Percentiles rank a stretch among this genome's conserved stretches.
Evolutionary conservation across 768 basidiomycete species (phyloP).

Genomic region (Trametes coccinea): DNA sequence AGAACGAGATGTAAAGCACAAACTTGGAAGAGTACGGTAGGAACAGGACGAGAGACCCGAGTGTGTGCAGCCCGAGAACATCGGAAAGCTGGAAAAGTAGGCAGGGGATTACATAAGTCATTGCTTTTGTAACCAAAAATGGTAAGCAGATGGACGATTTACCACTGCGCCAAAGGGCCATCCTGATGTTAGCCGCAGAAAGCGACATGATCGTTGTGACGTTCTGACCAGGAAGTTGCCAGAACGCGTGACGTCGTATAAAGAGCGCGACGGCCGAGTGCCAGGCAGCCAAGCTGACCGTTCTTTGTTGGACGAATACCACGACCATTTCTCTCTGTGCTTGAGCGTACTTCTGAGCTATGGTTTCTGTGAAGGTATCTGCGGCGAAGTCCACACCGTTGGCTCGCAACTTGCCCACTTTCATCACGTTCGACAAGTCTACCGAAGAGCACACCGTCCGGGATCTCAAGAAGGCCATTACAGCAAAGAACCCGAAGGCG

Average conservation of each 20-base stretch:
- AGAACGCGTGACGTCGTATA: neutral
- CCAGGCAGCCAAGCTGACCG: too few species aligned
- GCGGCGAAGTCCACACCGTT: slow-evolving; percentile 49
- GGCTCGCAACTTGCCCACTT: slow-evolving; percentile 52
- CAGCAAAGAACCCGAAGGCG: slow-evolving; percentile 54
- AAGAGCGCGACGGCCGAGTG: too few species aligned
- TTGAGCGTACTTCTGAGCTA: slow-evolving; percentile 21
- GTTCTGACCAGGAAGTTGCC: neutral
- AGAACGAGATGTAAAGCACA: too few species aligned
- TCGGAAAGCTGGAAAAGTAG: neutral
- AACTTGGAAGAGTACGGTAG: too few species aligned
- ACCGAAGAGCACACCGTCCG: slow-evolving; percentile 54
- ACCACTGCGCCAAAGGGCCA: neutral
- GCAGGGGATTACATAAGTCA: too few species aligned
- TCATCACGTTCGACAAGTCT: slow-evolving; percentile 49
- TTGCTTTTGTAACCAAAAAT: too few species aligned
- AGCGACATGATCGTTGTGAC: too few species aligned
- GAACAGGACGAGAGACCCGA: too few species aligned
- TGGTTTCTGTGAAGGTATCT: slow-evolving; percentile 58
- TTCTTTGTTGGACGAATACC: too few species aligned
- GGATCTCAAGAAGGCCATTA: slow-evolving; percentile 69
- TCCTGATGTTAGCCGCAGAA: too few species aligned
- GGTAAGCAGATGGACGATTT: neutral
- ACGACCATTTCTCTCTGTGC: neutral
- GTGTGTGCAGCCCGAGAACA: neutral